Evolutionary conservation across 2,329 filamentous ascomycete species (phyloP).

Genomic region (Claviceps lovelessii): DNA sequence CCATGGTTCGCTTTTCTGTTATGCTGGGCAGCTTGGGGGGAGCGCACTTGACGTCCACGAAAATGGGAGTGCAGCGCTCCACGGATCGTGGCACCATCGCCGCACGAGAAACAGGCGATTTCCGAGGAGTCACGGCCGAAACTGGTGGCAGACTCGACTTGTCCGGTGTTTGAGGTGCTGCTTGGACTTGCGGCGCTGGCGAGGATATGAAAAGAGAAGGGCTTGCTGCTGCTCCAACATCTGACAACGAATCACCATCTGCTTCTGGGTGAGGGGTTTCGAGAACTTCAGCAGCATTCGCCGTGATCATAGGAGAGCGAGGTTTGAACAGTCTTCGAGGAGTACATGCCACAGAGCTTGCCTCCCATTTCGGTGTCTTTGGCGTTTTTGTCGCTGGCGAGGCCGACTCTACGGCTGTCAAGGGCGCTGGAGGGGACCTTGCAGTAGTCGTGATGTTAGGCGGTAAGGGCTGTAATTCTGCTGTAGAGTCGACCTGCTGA

Average conservation of each 20-base stretch:
- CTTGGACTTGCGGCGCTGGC: background rate
- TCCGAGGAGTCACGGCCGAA: background rate
- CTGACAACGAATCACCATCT: background rate
- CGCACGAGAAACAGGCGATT: background rate
- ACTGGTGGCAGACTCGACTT: background rate
- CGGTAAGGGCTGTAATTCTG: background rate
- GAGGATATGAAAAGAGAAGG: slow-evolving; percentile 1
- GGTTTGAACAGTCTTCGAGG: background rate
- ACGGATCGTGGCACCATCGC: slow-evolving; percentile 3
- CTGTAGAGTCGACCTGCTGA: background rate
- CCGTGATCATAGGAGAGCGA: background rate
- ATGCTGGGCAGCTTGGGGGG: background rate
- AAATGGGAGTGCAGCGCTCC: slow-evolving; percentile 5
- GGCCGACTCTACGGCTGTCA: background rate
- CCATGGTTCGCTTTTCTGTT: slow-evolving; percentile 4
- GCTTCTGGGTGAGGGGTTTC: background rate
- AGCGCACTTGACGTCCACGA: background rate
- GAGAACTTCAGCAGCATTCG: background rate
- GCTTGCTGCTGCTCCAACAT: background rate
- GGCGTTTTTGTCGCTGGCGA: background rate
- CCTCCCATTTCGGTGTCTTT: background rate
- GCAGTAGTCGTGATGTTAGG: background rate
- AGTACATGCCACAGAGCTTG: background rate
- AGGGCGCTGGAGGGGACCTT: background rate
- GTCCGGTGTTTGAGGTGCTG: slow-evolving; percentile 1